phyloP scores from a whole-genome alignment of 306 rosid genomes.

The Dalbergia oliveri region DNA sequence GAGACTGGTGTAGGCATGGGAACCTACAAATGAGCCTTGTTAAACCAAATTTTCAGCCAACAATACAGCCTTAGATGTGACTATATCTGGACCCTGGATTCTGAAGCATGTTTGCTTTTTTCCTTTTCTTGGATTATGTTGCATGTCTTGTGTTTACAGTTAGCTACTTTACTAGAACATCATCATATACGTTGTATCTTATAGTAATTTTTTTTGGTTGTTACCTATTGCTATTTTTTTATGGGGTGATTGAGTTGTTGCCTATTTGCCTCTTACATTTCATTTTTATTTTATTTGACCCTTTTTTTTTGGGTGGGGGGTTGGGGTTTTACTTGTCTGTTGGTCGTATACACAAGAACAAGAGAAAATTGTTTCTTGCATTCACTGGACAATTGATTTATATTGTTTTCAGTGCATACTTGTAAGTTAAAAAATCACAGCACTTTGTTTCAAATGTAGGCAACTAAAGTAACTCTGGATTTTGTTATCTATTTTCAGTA shows the following conservation, averaged over 20 bases:
- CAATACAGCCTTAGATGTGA: conserved; percentile 44
- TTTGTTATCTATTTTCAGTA: neutral
- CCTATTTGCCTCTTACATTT: conserved; percentile 7
- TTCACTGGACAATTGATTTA: conserved; percentile 4
- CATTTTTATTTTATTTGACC: too few species aligned
- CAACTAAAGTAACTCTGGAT: neutral
- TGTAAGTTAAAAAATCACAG: neutral
- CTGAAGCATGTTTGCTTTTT: conserved; percentile 40
- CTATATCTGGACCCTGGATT: conserved; percentile 45
- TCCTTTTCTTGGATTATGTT: conserved; percentile 49
- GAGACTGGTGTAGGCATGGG: conserved; percentile 90
- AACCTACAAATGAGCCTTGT: conserved; percentile 70
- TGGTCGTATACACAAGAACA: conserved; percentile 39
- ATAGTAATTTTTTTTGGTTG: conserved; percentile 33
- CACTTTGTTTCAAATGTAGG: neutral
- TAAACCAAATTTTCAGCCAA: conserved; percentile 33
- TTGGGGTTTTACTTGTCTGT: conserved; percentile 25
- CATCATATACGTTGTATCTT: conserved; percentile 41
- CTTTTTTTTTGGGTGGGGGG: too few species aligned
- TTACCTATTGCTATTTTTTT: conserved; percentile 10
- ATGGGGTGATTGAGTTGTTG: conserved; percentile 36
- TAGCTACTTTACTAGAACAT: conserved; percentile 43
- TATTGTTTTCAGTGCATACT: neutral
- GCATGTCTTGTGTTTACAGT: conserved; percentile 46
- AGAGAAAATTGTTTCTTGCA: conserved; percentile 35